phyloP scores from a whole-genome alignment of 2,329 filamentous ascomycete genomes.

The Xylariaceae sp. region DNA sequence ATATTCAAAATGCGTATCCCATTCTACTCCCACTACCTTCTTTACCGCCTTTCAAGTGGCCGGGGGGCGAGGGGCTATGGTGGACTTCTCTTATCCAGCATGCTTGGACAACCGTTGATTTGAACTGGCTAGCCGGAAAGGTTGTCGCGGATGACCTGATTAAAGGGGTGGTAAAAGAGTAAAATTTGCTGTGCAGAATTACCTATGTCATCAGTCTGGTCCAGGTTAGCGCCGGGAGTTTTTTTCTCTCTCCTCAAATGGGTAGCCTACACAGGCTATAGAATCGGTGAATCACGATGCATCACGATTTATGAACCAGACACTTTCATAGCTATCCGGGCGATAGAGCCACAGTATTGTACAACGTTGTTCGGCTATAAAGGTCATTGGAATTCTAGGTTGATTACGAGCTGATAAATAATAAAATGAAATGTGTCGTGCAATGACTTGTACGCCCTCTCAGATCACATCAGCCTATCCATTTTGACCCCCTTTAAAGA shows the following conservation, averaged over 20 bases:
- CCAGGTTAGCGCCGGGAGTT: too few relatives aligned
- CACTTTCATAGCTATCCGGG: too few relatives aligned
- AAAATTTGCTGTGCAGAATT: background rate
- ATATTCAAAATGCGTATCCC: slow-evolving; percentile 37
- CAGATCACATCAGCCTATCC: slow-evolving; percentile 28
- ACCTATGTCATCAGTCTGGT: too few relatives aligned
- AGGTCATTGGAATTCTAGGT: background rate
- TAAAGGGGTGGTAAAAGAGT: slow-evolving; percentile 11
- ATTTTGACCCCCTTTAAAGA: slow-evolving; percentile 25
- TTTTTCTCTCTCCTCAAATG: too few relatives aligned
- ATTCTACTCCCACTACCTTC: slow-evolving; percentile 17
- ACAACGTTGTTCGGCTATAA: too few relatives aligned
- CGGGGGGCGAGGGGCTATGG: slow-evolving; percentile 33
- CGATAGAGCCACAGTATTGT: too few relatives aligned
- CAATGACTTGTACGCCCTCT: slow-evolving; percentile 27
- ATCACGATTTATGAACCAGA: background rate
- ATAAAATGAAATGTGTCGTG: slow-evolving; percentile 13
- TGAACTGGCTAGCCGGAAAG: slow-evolving; percentile 37
- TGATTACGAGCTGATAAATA: slow-evolving; percentile 5
- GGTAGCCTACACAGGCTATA: background rate
- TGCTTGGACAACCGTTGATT: slow-evolving; percentile 33
- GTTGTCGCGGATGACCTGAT: slow-evolving; percentile 34
- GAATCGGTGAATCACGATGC: background rate
- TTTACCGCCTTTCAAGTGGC: slow-evolving; percentile 32
- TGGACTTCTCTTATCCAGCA: slow-evolving; percentile 37